phyloP scores from a whole-genome alignment of 208 protist genomes.

The Trypanosoma mega region DNA sequence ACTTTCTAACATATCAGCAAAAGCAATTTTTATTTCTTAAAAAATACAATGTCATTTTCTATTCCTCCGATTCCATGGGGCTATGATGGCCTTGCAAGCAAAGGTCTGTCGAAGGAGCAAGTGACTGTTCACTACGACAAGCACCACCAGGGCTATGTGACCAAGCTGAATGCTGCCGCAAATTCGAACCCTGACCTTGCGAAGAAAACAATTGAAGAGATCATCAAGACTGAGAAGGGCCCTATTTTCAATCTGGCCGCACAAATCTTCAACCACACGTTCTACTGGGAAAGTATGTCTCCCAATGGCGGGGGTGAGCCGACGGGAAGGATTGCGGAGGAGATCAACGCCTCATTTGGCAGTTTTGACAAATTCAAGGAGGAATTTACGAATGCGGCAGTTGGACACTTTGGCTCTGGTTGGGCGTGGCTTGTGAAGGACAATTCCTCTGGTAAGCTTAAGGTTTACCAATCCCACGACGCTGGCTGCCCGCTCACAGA shows the following conservation, averaged over 20 bases:
- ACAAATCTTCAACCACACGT: slow-evolving; percentile 94
- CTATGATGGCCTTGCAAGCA: slow-evolving; percentile 72
- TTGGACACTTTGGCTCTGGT: slow-evolving; percentile 92
- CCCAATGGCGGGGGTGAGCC: slow-evolving; percentile 65
- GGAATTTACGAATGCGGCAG: slow-evolving; percentile 84
- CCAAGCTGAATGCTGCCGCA: slow-evolving; percentile 87
- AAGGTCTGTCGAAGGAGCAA: slow-evolving; percentile 88
- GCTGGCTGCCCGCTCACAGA: slow-evolving; percentile 48
- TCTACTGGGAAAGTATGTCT: slow-evolving; percentile 91
- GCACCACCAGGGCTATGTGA: slow-evolving; percentile 91
- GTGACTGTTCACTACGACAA: slow-evolving; percentile 92
- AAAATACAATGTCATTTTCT: slow-evolving; percentile 58
- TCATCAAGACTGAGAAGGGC: slow-evolving; percentile 82
- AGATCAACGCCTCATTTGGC: slow-evolving; percentile 84
- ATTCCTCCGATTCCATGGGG: slow-evolving; percentile 74
- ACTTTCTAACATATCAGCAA: no score
- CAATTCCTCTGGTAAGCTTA: slow-evolving; percentile 70
- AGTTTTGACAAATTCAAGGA: slow-evolving; percentile 92
- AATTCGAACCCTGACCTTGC: slow-evolving; percentile 56
- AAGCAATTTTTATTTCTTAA: background rate
- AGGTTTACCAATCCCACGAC: slow-evolving; percentile 76
- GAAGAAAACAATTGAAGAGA: slow-evolving; percentile 76
- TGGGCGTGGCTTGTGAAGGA: slow-evolving; percentile 95
- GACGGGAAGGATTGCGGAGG: slow-evolving; percentile 50
- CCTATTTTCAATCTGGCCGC: slow-evolving; percentile 91